Percentiles rank a stretch among this genome's conserved stretches.
Evolutionary conservation across 2,329 filamentous ascomycete species (phyloP).

Genomic region (Leptographium radiaticola): DNA sequence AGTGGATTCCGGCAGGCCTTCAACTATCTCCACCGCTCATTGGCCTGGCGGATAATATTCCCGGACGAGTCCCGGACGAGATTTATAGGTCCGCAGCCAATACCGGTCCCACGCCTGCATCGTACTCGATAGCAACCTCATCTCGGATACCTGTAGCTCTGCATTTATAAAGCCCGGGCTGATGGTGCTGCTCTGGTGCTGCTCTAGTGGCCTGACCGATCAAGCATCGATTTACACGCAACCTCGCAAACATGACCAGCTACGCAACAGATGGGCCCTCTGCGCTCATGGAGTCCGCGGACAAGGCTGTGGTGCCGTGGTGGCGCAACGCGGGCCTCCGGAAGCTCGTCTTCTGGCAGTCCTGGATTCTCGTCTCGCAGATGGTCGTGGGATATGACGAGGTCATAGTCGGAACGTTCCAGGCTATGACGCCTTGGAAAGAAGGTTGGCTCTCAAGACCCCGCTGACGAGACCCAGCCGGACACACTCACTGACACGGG

Average conservation of each 20-base stretch:
- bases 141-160: not conserved
- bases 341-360: not conserved
- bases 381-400: not conserved
- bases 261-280: not conserved
- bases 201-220: not conserved
- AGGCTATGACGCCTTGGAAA: not conserved
- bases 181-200: not conserved
- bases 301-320: not conserved
- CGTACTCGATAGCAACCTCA: not conserved
- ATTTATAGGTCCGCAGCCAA: not conserved
- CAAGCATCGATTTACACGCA: not conserved
- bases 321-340: not conserved
- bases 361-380: not conserved
- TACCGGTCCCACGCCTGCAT: not conserved
- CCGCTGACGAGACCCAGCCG: too few relatives aligned
- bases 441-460: not conserved
- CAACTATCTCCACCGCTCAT: too few relatives aligned
- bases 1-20: not conserved
- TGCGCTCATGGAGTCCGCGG: not conserved
- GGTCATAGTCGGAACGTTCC: not conserved
- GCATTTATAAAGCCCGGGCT: not conserved
- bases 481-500: too few relatives aligned
- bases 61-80: not conserved
- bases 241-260: not conserved
- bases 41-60: too few relatives aligned